Conservation (phyloP, 1,284 basidiomycete genomes). For the Pseudozyma tsukubaensis region DNA sequence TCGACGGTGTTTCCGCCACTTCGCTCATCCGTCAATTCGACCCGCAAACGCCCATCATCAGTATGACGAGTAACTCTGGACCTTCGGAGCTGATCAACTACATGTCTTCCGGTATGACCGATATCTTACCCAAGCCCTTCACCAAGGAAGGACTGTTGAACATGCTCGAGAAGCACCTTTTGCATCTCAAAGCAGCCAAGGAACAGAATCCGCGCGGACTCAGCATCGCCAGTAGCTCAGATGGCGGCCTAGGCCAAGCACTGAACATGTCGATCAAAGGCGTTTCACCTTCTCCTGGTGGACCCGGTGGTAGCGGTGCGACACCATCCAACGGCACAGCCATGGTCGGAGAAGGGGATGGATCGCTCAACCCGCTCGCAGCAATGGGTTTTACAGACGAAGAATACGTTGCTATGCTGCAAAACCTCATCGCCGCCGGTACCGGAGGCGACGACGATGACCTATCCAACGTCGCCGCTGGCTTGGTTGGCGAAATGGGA, state of each 20-base stretch:
- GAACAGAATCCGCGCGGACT: constrained; percentile 18
- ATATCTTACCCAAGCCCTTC: constrained; percentile 96
- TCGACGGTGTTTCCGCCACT: constrained; percentile 86
- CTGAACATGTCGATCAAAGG: constrained; percentile 8
- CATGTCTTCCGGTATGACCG: constrained; percentile 91
- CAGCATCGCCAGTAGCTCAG: constrained; percentile 1
- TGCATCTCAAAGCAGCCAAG: constrained; percentile 90
- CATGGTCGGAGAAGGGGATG: constrained; percentile 19
- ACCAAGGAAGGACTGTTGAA: constrained; percentile 88
- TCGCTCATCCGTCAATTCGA: constrained; percentile 94
- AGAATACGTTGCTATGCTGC: constrained; percentile 64
- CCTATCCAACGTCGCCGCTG: neutral
- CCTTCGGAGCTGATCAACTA: constrained; percentile 93
- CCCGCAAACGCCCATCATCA: constrained; percentile 92
- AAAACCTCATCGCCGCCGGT: constrained; percentile 61
- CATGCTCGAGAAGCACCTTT: constrained; percentile 96
- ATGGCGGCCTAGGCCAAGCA: neutral
- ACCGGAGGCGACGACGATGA: constrained; percentile 41
- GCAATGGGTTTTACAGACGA: constrained; percentile 65
- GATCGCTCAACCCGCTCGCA: constrained; percentile 55
- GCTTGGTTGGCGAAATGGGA: neutral
- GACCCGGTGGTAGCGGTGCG: neutral
- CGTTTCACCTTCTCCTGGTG: constrained; percentile 9
- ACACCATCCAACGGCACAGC: constrained; percentile 3
- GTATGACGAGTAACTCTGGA: constrained; percentile 93